phyloP scores from a whole-genome alignment of 192 early-diverging fungal genomes.

The Linnemannia hyalina region DNA sequence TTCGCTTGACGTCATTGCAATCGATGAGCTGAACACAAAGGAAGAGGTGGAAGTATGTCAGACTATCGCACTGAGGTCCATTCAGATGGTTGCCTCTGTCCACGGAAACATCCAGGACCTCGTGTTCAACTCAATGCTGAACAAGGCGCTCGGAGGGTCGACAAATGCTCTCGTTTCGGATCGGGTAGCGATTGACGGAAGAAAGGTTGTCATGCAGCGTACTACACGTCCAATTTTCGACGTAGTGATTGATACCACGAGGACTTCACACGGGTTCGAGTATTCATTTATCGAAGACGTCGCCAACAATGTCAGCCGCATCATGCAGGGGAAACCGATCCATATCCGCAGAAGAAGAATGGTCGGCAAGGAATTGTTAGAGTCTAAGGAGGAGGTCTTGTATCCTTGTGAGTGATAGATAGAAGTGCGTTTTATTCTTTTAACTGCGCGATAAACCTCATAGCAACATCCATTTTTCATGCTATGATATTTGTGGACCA shows the following conservation, averaged over 20 bases:
- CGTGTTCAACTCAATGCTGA: constrained; percentile 22
- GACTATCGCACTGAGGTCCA: constrained; percentile 23
- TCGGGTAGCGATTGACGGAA: constrained; percentile 11
- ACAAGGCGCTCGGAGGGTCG: constrained; percentile 25
- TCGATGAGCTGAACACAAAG: constrained; percentile 21
- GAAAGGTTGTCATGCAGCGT: constrained; percentile 16
- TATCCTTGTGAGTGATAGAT: background rate
- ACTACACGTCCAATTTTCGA: constrained; percentile 20
- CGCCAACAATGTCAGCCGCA: constrained; percentile 12
- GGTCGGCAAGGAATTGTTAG: background rate
- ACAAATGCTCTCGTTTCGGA: constrained; percentile 24
- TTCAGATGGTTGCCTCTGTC: constrained; percentile 23
- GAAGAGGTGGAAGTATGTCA: constrained; percentile 20
- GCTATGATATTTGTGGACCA: too few relatives aligned
- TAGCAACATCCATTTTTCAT: too few relatives aligned
- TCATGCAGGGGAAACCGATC: constrained; percentile 19
- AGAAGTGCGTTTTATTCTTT: too few relatives aligned
- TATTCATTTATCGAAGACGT: constrained; percentile 20
- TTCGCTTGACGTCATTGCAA: constrained; percentile 25
- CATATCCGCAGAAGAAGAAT: constrained; percentile 15
- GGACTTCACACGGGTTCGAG: constrained; percentile 6
- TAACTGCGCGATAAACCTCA: too few relatives aligned
- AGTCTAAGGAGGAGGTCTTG: constrained; percentile 4
- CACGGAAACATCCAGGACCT: constrained; percentile 25
- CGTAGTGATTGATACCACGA: constrained; percentile 10